Conservation (phyloP, 2,329 filamentous ascomycete genomes). For the Aspergillus amoenus region DNA sequence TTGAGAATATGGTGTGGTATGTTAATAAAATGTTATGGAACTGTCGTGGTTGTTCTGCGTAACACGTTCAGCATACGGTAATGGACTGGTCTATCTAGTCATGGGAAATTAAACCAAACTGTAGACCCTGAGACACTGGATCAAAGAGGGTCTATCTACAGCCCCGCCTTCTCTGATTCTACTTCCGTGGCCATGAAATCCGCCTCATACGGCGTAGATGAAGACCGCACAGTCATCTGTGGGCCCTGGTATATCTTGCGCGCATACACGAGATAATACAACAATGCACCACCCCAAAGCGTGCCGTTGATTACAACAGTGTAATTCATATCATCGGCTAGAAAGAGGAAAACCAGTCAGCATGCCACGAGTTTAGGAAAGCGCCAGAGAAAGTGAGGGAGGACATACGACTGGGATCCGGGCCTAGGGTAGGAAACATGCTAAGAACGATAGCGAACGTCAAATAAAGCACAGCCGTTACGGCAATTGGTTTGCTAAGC, state of each 20-base stretch:
- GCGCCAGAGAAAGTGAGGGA: not conserved
- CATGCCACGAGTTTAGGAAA: not conserved
- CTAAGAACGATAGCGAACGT: constrained; percentile 54
- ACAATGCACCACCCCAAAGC: constrained; percentile 56
- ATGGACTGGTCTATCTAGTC: not conserved
- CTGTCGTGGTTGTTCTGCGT: too few species aligned
- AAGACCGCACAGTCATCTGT: constrained; percentile 51
- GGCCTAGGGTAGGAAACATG: constrained; percentile 61
- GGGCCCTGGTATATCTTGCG: constrained; percentile 62
- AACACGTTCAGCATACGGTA: too few species aligned
- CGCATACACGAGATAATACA: constrained; percentile 58
- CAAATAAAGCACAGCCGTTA: constrained; percentile 54
- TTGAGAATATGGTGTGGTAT: too few species aligned
- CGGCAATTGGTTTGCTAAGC: constrained; percentile 54
- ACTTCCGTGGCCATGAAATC: not conserved
- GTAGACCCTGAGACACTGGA: not conserved
- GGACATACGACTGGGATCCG: constrained; percentile 48
- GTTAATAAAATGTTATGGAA: too few species aligned
- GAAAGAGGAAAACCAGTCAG: not conserved
- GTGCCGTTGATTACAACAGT: constrained; percentile 60
- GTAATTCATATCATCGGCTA: constrained; percentile 58
- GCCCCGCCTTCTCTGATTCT: not conserved
- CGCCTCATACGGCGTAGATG: constrained; percentile 9
- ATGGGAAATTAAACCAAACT: not conserved
- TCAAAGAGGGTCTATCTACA: not conserved